phyloP scores from a whole-genome alignment of 768 basidiomycete species.

The Mycena olivaceomarginata region DNA sequence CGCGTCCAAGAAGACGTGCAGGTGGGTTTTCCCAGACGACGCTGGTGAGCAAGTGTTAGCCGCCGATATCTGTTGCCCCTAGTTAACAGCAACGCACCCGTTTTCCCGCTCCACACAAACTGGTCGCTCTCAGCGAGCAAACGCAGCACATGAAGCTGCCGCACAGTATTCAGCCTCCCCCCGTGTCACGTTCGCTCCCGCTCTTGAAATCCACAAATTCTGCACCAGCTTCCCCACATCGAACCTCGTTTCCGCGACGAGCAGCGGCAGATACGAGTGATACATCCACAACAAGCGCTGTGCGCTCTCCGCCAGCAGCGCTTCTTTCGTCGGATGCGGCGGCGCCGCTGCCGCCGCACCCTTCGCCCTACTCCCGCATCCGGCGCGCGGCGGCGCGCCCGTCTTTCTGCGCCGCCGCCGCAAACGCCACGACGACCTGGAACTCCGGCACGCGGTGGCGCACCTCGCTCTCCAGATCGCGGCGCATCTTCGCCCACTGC shows the following conservation, averaged over 20 bases:
- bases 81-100: constrained; percentile 65
- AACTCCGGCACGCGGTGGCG: constrained; percentile 90
- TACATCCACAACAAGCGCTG: constrained; percentile 92
- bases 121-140: constrained; percentile 86
- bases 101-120: constrained; percentile 86
- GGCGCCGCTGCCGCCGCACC: constrained; percentile 5
- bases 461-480: constrained; percentile 86
- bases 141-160: constrained; percentile 87
- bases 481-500: constrained; percentile 80
- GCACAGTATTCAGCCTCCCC: constrained; percentile 63
- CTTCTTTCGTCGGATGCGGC: constrained; percentile 61
- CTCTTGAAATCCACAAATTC: constrained; percentile 50
- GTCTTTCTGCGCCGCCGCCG: constrained; percentile 75
- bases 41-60: constrained; percentile 49
- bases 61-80: neutral
- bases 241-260: constrained; percentile 88
- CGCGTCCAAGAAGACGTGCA: constrained; percentile 83
- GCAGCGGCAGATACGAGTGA: constrained; percentile 82
- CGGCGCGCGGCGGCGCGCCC: neutral
- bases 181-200: constrained; percentile 53
- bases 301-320: constrained; percentile 86
- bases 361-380: too few relatives aligned
- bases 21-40: constrained; percentile 75
- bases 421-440: constrained; percentile 89
- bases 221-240: constrained; percentile 89